These are phyloP conservation scores for Scedosporium dehoogii DNA, from an alignment of 2,329 filamentous ascomycete species.

Conservation along the genomic window DNA sequence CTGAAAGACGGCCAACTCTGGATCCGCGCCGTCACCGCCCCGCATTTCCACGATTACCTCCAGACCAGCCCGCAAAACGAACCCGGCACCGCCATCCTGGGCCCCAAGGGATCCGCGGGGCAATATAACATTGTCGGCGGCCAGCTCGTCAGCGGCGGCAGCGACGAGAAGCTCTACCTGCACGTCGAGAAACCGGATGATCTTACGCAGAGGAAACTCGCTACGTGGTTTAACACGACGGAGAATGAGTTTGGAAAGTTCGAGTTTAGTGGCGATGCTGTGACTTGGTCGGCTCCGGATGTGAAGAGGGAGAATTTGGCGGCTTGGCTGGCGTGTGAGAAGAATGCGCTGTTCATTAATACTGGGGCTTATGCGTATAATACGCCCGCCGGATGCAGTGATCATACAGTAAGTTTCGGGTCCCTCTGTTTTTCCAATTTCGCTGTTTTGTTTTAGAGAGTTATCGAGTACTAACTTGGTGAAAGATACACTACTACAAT, in stretches of 20 bases:
- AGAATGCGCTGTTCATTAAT: conserved; percentile 40
- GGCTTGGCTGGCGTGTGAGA: conserved; percentile 44
- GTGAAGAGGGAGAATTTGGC: conserved; percentile 38
- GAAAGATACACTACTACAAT: conserved; percentile 31
- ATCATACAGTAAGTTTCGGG: conserved; percentile 33
- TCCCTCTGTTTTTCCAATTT: background rate
- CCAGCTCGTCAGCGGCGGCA: conserved; percentile 31
- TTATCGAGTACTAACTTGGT: background rate
- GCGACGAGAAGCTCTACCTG: conserved; percentile 26
- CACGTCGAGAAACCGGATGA: conserved; percentile 31
- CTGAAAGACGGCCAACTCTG: conserved; percentile 21
- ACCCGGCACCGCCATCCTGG: conserved; percentile 34
- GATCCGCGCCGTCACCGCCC: conserved; percentile 42
- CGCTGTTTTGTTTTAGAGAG: background rate
- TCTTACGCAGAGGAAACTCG: conserved; percentile 32
- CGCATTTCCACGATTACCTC: conserved; percentile 42
- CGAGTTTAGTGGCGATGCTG: conserved; percentile 40
- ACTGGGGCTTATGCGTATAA: conserved; percentile 43
- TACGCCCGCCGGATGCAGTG: conserved; percentile 41
- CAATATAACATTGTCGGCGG: conserved; percentile 42
- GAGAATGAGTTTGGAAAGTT: conserved; percentile 43
- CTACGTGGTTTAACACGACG: conserved; percentile 33
- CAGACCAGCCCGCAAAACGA: conserved; percentile 27
- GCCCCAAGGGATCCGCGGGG: conserved; percentile 36
- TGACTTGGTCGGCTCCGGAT: conserved; percentile 37